Conservation (phyloP, 768 basidiomycete genomes). For the Rhizopogon roseolus region DNA sequence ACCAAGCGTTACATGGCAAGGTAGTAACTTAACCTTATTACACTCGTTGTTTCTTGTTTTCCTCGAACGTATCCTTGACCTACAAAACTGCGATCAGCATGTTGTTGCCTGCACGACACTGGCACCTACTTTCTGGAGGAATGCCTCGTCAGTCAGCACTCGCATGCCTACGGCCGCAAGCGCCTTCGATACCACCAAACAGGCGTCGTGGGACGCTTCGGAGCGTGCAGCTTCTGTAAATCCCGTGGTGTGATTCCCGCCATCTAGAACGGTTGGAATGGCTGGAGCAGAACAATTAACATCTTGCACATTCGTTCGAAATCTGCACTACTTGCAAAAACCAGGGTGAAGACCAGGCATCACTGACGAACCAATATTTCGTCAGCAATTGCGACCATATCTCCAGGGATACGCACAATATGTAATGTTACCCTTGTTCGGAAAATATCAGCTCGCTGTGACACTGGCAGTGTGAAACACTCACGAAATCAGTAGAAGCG, state of each 20-base stretch:
- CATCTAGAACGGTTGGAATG: slow-evolving; percentile 60
- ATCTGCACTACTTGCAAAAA: slow-evolving; percentile 25
- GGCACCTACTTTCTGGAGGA: slow-evolving; percentile 45
- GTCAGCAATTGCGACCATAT: slow-evolving; percentile 2
- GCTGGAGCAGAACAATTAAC: slow-evolving; percentile 30
- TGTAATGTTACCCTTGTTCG: slow-evolving; percentile 41
- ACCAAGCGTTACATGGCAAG: no score
- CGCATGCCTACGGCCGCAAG: slow-evolving; percentile 63
- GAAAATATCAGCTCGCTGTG: neutral
- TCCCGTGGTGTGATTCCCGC: slow-evolving; percentile 67
- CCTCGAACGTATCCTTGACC: slow-evolving; percentile 41
- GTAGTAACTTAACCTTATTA: neutral
- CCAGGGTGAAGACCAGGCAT: slow-evolving; percentile 65
- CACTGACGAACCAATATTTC: neutral
- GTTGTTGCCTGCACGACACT: neutral
- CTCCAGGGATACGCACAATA: slow-evolving; percentile 40
- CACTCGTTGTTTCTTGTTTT: slow-evolving; percentile 25
- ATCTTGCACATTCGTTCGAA: neutral
- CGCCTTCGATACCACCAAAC: slow-evolving; percentile 56
- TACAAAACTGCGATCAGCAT: slow-evolving; percentile 9
- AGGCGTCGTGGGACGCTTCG: slow-evolving; percentile 52
- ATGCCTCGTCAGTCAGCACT: slow-evolving; percentile 57
- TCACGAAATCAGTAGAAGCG: slow-evolving; percentile 75
- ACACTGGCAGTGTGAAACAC: slow-evolving; percentile 15
- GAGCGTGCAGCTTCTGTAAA: slow-evolving; percentile 59